Evolutionary conservation across 352 stramenopile species (phyloP), one percentile per base, ranked within the genome.

Genomic region (Phytopythium mirpurense): DNA sequence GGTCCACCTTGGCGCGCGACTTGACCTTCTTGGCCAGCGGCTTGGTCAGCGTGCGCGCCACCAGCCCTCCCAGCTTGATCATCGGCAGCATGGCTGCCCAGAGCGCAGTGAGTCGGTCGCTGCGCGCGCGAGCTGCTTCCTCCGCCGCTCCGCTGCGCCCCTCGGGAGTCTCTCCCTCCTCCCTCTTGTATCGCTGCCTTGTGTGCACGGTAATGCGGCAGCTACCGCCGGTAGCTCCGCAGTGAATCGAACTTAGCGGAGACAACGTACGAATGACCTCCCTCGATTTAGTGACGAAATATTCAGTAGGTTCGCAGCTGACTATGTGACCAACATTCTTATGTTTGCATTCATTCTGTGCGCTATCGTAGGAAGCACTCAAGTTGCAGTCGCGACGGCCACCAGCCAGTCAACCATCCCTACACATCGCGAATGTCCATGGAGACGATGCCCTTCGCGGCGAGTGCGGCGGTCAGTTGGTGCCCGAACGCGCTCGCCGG

Each of bases 1-100:
- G 75, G 32, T 90, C 68, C 42, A 78, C 68, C 54, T 95, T 97
- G 26, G 92, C 91, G 40, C 88, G 89, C 56, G 91, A 76, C 53
- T 97, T 85, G 59, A 95, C 74, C 44, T 91, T 80, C 55, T 97
- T 96, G 19, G 87, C 88, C 44, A 93, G 76, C 6, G 90, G 84
- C 58, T 93, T 93, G 51, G 83, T 93, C 36, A 90, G 68, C 57
- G 83, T 89, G 54, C 83, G 80, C 29, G 87, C 69, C 70, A 93
- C 74, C 52, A 93, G 67, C 26, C 83, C 83, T 48, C 83, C 83
- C 21, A 93, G 56, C 65, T 93, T 93, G 61, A 93, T 84, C 78
- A 93, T 83, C 32, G 83, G 83, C 58, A 93, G 62, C 66, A 76
- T 76, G n/a, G 31, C n/a, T 2, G 46, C 11, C 12, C 29, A 10